Evolutionary conservation across 179 eudicot genomes (phyloP).

Genomic region (Camellia oleifera): DNA sequence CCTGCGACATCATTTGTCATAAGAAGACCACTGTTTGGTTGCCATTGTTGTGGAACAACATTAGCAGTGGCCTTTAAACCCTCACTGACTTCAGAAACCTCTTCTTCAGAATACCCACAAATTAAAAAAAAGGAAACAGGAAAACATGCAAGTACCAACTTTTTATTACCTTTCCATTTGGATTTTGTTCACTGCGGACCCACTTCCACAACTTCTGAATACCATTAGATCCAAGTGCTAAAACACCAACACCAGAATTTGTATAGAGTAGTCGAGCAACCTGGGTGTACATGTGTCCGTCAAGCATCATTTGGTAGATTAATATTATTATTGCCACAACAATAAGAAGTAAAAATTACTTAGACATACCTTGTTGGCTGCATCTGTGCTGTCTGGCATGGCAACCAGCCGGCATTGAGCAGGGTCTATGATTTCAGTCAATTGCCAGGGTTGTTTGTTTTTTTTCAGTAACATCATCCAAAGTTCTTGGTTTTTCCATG

Average conservation of each 20-base stretch:
- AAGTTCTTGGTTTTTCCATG: conserved; percentile 63
- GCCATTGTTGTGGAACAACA: conserved; percentile 89
- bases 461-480: conserved; percentile 73
- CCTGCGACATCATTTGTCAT: conserved; percentile 83
- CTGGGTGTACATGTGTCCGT: conserved; percentile 18
- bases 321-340: not conserved
- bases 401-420: conserved; percentile 76
- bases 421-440: conserved; percentile 79
- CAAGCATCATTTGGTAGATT: not conserved
- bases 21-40: conserved; percentile 85
- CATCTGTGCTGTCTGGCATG: conserved; percentile 76
- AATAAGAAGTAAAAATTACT: conserved; percentile 15
- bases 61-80: conserved; percentile 81
- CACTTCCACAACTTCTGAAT: conserved; percentile 86
- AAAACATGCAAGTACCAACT: not conserved
- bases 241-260: conserved; percentile 73
- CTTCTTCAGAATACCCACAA: conserved; percentile 5
- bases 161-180: conserved; percentile 50
- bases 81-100: conserved; percentile 23
- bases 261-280: conserved; percentile 58
- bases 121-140: not conserved
- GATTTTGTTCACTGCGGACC: conserved; percentile 67
- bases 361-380: conserved; percentile 57
- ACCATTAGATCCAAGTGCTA: conserved; percentile 79
- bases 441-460: conserved; percentile 79